phyloP scores from a whole-genome alignment of 192 early-diverging fungal genomes.

The Kickxella alabastrina region DNA sequence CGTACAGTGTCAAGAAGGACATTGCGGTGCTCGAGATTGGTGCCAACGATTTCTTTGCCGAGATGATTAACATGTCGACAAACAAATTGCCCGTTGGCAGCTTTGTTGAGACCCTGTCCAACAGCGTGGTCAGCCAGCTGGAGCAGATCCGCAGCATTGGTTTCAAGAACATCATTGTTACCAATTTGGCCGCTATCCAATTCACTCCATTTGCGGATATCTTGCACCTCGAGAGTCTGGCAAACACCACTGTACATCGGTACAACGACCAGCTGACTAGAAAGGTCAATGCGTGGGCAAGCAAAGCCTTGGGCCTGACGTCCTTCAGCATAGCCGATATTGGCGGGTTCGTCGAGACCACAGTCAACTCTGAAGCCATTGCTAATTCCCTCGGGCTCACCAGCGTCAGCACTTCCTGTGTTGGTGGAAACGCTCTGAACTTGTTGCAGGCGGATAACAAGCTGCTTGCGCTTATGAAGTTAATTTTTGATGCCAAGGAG shows the following conservation, averaged over 20 bases:
- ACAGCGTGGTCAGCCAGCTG: conserved; percentile 15
- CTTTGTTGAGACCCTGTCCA: conserved; percentile 12
- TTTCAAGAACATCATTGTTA: conserved; percentile 27
- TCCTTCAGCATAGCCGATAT: background rate
- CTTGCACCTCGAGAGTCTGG: background rate
- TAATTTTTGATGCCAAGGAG: background rate
- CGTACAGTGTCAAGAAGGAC: conserved; percentile 9
- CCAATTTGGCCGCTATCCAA: conserved; percentile 34
- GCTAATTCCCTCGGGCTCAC: conserved; percentile 3
- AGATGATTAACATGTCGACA: background rate
- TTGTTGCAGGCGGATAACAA: too few species aligned
- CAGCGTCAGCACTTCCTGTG: conserved; percentile 1
- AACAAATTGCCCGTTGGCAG: conserved; percentile 9
- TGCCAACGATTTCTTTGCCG: conserved; percentile 34
- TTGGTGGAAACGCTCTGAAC: background rate
- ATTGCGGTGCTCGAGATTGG: conserved; percentile 27
- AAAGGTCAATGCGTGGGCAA: background rate
- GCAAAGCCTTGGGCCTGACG: background rate
- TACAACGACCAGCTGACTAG: background rate
- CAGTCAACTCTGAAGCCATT: background rate
- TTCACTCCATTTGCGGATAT: conserved; percentile 16
- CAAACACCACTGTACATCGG: background rate
- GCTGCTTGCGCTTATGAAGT: too few species aligned
- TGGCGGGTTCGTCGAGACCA: conserved; percentile 2
- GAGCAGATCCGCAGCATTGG: conserved; percentile 28